Base-by-base conservation (phyloP, 441 rosid genomes). In the Cnidoscolus chayamansa region DNA sequence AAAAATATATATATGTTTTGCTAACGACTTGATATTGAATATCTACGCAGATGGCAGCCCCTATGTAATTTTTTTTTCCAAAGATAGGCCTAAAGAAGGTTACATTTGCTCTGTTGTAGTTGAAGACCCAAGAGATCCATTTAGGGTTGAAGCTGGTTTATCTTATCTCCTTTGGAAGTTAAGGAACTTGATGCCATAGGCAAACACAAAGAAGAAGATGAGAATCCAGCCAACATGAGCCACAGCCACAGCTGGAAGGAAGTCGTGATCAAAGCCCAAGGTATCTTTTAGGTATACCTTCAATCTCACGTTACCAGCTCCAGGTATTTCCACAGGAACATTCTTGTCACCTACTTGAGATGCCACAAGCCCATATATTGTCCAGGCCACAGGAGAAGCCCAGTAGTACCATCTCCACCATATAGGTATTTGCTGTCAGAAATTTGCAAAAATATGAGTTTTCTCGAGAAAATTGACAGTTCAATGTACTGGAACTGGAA, bases 401-500 rank as follows among this genome's bases (percentile, higher is more conserved):
- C 96, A 91, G 71, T 93, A 93, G 68, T 91, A 91, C 97, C 98
- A 93, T 68, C 96, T 91, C 97, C 97, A 91, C 96, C 97, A 94
- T 49, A 83, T 65, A 0, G 98, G 98, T 25, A 94, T 85, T 85
- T 72, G 85, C 97, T 94, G 83, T 80, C 25, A 67, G 8, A 47
- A n/a, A 58, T 1, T 43, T 25, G 13, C 1, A 10, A 35, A 40
- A 0, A 37, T n/a, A 20, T 35, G 31, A 13, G 7, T 1, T 0
- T 48, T 40, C 43, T 1, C 20, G 4, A 17, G 48, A 10, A 43
- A 67, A 7, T 8, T 35, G 55, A 30, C 45, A 40, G 45, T 40
- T 40, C 7, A 40, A 40, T 40, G 45, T 35, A 35, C 45, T 40
- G 45, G 45, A 40, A 40, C 2, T 35, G 37, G 37, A 35, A 35